A percentile compares a stretch with the other conserved stretches of the same genome.
phyloP scores from a whole-genome alignment of 139 green algal genomes.

The Chlorella sp. region DNA sequence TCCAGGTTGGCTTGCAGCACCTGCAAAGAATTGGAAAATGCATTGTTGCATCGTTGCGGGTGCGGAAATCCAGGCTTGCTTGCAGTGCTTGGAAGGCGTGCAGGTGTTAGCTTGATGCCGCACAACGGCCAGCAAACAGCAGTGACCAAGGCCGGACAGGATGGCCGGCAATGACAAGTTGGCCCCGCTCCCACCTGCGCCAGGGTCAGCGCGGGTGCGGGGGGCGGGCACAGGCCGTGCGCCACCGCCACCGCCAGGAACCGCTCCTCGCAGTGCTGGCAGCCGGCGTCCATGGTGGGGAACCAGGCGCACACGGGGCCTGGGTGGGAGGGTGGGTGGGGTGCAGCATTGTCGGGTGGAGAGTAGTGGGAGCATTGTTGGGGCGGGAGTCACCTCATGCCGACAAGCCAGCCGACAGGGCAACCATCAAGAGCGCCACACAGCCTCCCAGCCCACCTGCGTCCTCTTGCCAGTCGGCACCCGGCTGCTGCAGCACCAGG shows the following conservation, averaged over 20 bases:
- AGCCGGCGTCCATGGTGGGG: conserved; percentile 55
- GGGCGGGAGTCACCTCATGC: not conserved
- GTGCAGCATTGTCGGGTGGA: too few species aligned
- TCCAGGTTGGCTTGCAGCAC: conserved; percentile 44
- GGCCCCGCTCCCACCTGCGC: conserved; percentile 26
- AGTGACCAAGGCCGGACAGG: too few species aligned
- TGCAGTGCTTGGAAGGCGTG: too few species aligned
- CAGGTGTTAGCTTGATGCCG: not conserved
- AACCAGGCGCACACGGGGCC: conserved; percentile 51
- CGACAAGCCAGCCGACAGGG: not conserved
- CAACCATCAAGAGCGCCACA: too few species aligned
- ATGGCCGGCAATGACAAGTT: too few species aligned
- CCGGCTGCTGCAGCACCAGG: conserved; percentile 43
- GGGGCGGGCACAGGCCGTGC: conserved; percentile 44
- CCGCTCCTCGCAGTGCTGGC: conserved; percentile 63
- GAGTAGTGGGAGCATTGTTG: not conserved
- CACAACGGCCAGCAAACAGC: not conserved
- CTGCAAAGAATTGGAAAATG: not conserved
- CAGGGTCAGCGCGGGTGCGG: conserved; percentile 34
- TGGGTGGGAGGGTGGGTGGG: not conserved
- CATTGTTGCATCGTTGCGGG: too few species aligned
- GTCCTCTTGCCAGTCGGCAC: not conserved
- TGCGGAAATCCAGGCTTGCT: too few species aligned
- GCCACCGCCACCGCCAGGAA: conserved; percentile 54
- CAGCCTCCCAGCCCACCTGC: not conserved